Conservation (phyloP, 2,329 filamentous ascomycete species). For the Fusarium albidum region DNA sequence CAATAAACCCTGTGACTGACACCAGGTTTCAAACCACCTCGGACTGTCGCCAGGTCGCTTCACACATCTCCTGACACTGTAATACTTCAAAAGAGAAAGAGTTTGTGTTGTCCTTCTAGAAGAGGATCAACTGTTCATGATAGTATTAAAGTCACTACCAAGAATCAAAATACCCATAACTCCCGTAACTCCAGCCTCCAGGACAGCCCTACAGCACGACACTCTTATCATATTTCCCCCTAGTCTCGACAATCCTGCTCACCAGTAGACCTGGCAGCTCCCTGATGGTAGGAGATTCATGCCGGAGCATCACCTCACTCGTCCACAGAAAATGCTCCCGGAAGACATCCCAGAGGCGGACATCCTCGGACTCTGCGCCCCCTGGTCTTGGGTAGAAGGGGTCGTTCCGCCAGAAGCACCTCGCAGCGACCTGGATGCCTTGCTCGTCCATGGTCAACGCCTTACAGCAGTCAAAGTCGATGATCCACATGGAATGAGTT, state of each 20-base stretch:
- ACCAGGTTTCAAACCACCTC: no score
- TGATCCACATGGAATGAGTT: conserved; percentile 51
- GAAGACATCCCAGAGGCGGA: conserved; percentile 38
- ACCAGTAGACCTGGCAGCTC: conserved; percentile 1
- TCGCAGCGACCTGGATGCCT: conserved; percentile 52
- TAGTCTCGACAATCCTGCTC: background rate
- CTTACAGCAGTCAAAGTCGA: conserved; percentile 57
- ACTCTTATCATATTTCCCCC: background rate
- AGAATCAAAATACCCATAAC: no score
- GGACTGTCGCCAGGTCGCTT: no score
- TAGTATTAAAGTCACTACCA: no score
- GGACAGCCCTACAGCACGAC: background rate
- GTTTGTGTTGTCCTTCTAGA: no score
- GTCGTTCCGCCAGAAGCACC: conserved; percentile 58
- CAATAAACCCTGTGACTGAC: no score
- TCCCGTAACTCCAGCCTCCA: no score
- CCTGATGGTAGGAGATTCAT: background rate
- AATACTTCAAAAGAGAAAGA: no score
- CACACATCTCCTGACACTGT: no score
- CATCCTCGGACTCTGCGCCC: conserved; percentile 13
- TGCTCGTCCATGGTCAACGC: conserved; percentile 45
- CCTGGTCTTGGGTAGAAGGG: conserved; percentile 57
- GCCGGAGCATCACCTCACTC: background rate
- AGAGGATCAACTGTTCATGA: no score
- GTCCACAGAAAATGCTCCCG: background rate